Evolutionary conservation across 106 monocot genomes (phyloP).

Genomic region (Dactylorhiza incarnata): DNA sequence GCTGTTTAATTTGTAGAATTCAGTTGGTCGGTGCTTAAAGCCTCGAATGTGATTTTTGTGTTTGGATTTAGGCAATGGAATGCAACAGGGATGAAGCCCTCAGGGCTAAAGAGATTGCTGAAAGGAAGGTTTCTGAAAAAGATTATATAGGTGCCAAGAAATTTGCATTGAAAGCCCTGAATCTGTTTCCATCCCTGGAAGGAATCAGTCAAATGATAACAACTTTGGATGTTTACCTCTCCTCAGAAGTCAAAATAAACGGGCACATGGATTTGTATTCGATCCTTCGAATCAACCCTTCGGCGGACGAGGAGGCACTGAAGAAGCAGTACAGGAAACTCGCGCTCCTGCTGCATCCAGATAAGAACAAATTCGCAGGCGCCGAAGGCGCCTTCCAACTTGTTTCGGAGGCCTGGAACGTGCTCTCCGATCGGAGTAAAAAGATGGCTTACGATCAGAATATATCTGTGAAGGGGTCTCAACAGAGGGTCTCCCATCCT

Average conservation of each 20-base stretch:
- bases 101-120: slow-evolving; percentile 47
- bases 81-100: slow-evolving; percentile 48
- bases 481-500: neutral
- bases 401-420: slow-evolving; percentile 23
- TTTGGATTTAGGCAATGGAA: slow-evolving; percentile 18
- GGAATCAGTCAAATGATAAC: slow-evolving; percentile 17
- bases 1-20: neutral
- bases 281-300: slow-evolving; percentile 6
- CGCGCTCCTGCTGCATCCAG: slow-evolving; percentile 19
- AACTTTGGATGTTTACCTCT: slow-evolving; percentile 13
- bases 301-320: slow-evolving; percentile 13
- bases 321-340: slow-evolving; percentile 21
- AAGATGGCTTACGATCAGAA: slow-evolving; percentile 15
- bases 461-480: slow-evolving; percentile 11
- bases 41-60: neutral
- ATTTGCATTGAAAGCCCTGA: slow-evolving; percentile 44
- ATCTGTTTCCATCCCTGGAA: slow-evolving; percentile 40
- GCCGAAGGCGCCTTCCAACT: slow-evolving; percentile 22
- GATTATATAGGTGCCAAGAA: slow-evolving; percentile 44
- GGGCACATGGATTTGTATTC: slow-evolving; percentile 20
- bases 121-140: slow-evolving; percentile 25
- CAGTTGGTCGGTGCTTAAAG: neutral
- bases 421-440: slow-evolving; percentile 21
- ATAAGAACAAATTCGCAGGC: slow-evolving; percentile 18
- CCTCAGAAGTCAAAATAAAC: slow-evolving; percentile 3